Conservation (phyloP, 164 flowering plant species). For the Vitis rotundifolia region DNA sequence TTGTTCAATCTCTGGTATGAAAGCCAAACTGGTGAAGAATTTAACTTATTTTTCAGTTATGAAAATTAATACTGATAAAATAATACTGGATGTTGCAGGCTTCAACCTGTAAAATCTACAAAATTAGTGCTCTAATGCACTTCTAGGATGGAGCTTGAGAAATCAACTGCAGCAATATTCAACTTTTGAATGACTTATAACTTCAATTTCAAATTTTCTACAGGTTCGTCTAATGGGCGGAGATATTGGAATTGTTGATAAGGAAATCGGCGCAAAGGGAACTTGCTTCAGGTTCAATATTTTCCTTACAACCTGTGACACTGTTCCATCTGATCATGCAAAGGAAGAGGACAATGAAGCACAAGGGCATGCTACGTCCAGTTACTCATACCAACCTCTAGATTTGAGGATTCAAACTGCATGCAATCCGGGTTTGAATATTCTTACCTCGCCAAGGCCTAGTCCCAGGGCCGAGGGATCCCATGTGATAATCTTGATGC, state of each 20-base stretch:
- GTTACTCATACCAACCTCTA: too few species aligned
- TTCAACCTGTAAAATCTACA: too few species aligned
- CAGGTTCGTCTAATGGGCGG: conserved; percentile 95
- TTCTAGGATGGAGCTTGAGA: too few species aligned
- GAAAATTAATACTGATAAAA: too few species aligned
- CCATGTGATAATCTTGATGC: conserved; percentile 47
- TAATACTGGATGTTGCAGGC: too few species aligned
- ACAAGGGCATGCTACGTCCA: background rate
- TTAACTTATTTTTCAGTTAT: too few species aligned
- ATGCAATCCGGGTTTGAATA: background rate
- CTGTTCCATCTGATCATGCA: background rate
- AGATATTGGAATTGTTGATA: conserved; percentile 69
- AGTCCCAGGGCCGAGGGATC: conserved; percentile 29
- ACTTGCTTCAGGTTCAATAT: conserved; percentile 77
- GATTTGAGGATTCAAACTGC: background rate
- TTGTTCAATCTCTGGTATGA: conserved; percentile 77
- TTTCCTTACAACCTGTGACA: conserved; percentile 27
- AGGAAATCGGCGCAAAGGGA: conserved; percentile 59
- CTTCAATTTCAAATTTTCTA: too few species aligned
- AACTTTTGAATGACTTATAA: too few species aligned
- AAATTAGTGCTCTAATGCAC: too few species aligned
- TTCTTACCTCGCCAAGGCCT: background rate
- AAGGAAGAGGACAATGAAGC: conserved; percentile 6
- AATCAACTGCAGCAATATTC: too few species aligned
- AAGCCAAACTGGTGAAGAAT: too few species aligned